These are phyloP conservation scores for Rhizopogon vulgaris DNA, from an alignment of 768 basidiomycete genomes.

Conservation along the genomic window DNA sequence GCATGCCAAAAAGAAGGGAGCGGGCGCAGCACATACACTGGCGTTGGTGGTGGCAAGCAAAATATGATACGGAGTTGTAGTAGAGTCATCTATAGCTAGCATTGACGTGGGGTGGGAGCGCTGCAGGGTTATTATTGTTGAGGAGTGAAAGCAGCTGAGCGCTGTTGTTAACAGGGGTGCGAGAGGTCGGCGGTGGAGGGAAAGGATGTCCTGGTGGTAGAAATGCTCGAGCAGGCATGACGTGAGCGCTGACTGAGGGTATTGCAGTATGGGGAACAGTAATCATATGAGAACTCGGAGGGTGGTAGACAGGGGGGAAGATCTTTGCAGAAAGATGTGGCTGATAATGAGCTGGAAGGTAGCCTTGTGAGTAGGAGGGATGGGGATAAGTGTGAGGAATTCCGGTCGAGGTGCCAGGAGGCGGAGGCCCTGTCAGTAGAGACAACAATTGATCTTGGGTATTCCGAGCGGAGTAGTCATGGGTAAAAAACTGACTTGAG, in stretches of 20 bases:
- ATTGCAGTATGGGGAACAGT: slow-evolving; percentile 1
- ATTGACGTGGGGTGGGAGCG: slow-evolving; percentile 8
- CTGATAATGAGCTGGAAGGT: slow-evolving; percentile 13
- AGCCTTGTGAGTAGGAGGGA: slow-evolving; percentile 10
- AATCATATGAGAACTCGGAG: slow-evolving; percentile 3
- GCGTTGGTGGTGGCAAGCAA: slow-evolving; percentile 10
- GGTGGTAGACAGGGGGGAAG: slow-evolving; percentile 11
- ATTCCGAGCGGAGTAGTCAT: slow-evolving; percentile 16
- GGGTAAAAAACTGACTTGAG: slow-evolving; percentile 38
- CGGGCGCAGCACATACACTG: neutral
- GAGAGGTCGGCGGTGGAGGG: slow-evolving; percentile 9
- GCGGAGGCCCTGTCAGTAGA: slow-evolving; percentile 2
- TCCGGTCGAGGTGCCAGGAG: slow-evolving; percentile 5
- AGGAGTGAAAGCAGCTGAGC: slow-evolving; percentile 30
- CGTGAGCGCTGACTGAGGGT: slow-evolving; percentile 4
- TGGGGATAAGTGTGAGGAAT: slow-evolving; percentile 9
- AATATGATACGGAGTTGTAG: slow-evolving; percentile 12
- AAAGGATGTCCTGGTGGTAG: slow-evolving; percentile 10
- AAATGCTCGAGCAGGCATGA: slow-evolving; percentile 7
- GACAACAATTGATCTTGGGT: slow-evolving; percentile 13
- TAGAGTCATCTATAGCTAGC: slow-evolving; percentile 16
- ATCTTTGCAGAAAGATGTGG: slow-evolving; percentile 8
- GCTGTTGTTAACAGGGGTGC: slow-evolving; percentile 17
- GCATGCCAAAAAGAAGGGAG: neutral
- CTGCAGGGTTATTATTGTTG: slow-evolving; percentile 20